Base-by-base conservation (phyloP, 352 stramenopile genomes). In the Phytophthora tentaculata region DNA sequence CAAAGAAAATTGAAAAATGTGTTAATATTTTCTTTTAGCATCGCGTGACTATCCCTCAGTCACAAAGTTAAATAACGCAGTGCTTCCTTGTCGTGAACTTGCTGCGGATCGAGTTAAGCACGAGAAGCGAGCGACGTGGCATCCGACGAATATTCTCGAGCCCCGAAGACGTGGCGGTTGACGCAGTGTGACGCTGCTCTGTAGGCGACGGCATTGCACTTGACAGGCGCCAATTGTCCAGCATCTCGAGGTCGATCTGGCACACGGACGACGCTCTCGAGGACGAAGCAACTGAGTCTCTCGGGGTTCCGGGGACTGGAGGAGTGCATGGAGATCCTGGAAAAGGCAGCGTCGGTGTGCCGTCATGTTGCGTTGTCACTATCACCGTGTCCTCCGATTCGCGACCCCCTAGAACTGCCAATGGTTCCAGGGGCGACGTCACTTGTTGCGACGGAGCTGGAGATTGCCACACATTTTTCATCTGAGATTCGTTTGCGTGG, bases 291-390 rank as follows among this genome's bases (percentile, higher is more conserved):
- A 56, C 22, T 7, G 56, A 77, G 20, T 58, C 44, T 17, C 47
- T 24, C 8, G 60, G 65, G 16, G 59, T 72, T 26, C 43, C 19
- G n/a, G 35, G 35, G 12, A 13, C 44, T 8, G 51, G 16, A 44
- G 67, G 67, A 16, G 67, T 71, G 0, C 69, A 45, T 26, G 73
- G 69, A n/a, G 61, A 77, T 2, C 52, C 39, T 14, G 69, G 73
- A 50, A 73, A 80, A 54, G 69, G 56, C 5, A 69, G 65, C 14
- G 56, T 77, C 0, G 73, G 73, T 2, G 73, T 80, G 22, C 73
- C 73, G 12, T 80, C 73, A 39, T 80, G 73, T 5, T 74, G 20
- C 13, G 49, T 19, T 10, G 39, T 23, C 17, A 68, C 37, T 13
- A 73, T 45, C 32, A 48, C 48, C 0, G 47, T 26, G 29, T 52